Evolutionary conservation across 2,329 filamentous ascomycete genomes (phyloP).

Genomic region (Clonostachys rosea): DNA sequence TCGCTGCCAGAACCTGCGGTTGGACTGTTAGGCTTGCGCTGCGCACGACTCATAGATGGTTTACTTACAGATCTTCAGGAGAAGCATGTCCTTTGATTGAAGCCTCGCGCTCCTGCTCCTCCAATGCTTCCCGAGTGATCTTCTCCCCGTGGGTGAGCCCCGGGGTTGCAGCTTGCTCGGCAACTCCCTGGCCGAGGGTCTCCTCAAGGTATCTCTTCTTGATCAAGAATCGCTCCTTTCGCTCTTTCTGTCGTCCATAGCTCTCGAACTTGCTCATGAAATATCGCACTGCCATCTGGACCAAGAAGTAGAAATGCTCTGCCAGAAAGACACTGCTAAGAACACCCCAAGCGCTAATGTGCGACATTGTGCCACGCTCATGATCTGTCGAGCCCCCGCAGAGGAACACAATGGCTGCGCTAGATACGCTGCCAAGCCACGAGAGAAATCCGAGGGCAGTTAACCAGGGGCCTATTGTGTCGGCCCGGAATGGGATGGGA

Average conservation of each 20-base stretch:
- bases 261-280: conserved; percentile 79
- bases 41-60: neutral
- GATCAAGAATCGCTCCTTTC: conserved; percentile 73
- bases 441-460: conserved; percentile 83
- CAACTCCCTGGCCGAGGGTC: conserved; percentile 55
- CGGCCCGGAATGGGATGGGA: conserved; percentile 82
- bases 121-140: conserved; percentile 60
- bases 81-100: conserved; percentile 42
- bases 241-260: conserved; percentile 80
- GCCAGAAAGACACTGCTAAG: conserved; percentile 78
- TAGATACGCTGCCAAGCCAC: conserved; percentile 88
- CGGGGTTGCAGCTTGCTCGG: conserved; percentile 39
- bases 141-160: conserved; percentile 49
- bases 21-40: neutral
- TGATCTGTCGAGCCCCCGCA: conserved; percentile 69
- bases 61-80: conserved; percentile 44
- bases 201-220: conserved; percentile 77
- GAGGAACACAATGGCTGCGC: conserved; percentile 82
- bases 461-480: conserved; percentile 93
- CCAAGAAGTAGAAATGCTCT: conserved; percentile 84
- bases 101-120: conserved; percentile 55
- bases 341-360: conserved; percentile 75
- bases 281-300: conserved; percentile 67
- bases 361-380: conserved; percentile 59
- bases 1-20: conserved; percentile 54